Evolutionary conservation across 768 basidiomycete species (phyloP).

Genomic region (Russula earlei): DNA sequence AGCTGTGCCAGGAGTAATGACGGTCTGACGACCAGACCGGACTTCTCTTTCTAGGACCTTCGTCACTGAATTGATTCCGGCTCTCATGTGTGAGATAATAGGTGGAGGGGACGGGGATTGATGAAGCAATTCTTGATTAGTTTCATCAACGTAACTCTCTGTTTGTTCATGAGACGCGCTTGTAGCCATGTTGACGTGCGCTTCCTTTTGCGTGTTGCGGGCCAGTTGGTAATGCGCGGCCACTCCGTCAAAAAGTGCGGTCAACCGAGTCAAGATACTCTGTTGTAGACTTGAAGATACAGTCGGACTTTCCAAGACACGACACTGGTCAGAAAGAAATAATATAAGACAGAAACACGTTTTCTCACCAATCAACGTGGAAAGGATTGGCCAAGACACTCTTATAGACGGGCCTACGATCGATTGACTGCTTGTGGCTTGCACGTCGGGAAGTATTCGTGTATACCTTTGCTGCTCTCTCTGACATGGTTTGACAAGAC

Average conservation of each 20-base stretch:
- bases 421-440: constrained; percentile 33
- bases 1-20: not conserved
- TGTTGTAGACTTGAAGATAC: constrained; percentile 58
- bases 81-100: constrained; percentile 39
- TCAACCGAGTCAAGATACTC: constrained; percentile 39
- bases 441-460: constrained; percentile 57
- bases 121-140: not conserved
- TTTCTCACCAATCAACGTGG: constrained; percentile 50
- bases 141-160: not conserved
- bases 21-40: constrained; percentile 16
- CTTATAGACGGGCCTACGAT: constrained; percentile 59
- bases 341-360: constrained; percentile 1
- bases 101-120: constrained; percentile 25
- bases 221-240: constrained; percentile 32
- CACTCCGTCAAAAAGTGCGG: constrained; percentile 43
- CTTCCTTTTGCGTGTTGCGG: constrained; percentile 12
- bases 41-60: constrained; percentile 57
- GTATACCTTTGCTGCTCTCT: constrained; percentile 42
- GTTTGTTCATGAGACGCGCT: not conserved
- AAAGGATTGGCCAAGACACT: constrained; percentile 67
- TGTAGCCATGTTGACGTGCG: not conserved
- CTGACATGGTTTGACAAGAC: constrained; percentile 31
- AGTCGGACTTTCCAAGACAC: constrained; percentile 41
- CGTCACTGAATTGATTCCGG: constrained; percentile 80
- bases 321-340: constrained; percentile 5